Percentiles rank a stretch among this genome's conserved stretches.
These are phyloP conservation scores for Sclerotinia nivalis DNA, from an alignment of 2,329 filamentous ascomycete species.

Conservation along the genomic window DNA sequence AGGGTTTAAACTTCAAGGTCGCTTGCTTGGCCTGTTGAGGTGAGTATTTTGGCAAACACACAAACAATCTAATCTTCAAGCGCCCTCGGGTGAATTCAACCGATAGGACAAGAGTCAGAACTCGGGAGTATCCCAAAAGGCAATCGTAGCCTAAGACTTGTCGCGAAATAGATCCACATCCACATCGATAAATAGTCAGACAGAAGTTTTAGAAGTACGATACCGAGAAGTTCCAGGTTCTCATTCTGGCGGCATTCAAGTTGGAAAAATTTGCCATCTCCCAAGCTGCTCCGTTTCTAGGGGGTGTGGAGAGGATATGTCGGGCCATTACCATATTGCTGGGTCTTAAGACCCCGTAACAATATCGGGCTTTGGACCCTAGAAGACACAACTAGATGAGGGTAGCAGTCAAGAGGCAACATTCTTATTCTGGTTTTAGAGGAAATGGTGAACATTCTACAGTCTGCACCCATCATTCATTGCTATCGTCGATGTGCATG, in stretches of 20 bases:
- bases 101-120: neutral
- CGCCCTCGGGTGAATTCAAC: neutral
- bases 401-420: neutral
- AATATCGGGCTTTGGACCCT: neutral
- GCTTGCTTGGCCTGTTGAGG: neutral
- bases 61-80: slow-evolving; percentile 1
- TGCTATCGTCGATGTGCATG: neutral
- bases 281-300: neutral
- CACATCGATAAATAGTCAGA: neutral
- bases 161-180: neutral
- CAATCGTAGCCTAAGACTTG: neutral
- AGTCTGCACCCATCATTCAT: neutral
- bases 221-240: neutral
- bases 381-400: neutral
- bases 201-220: neutral
- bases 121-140: neutral
- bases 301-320: slow-evolving; percentile 1
- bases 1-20: neutral
- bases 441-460: neutral
- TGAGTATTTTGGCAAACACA: neutral
- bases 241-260: neutral
- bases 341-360: neutral
- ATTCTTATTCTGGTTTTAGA: neutral
- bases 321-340: slow-evolving; percentile 14
- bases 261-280: neutral